A percentile compares a stretch with the other conserved stretches of the same genome.
These are phyloP conservation scores for Uronychia setigera DNA, from an alignment of 73 alveolate genomes.

Conservation along the genomic window DNA sequence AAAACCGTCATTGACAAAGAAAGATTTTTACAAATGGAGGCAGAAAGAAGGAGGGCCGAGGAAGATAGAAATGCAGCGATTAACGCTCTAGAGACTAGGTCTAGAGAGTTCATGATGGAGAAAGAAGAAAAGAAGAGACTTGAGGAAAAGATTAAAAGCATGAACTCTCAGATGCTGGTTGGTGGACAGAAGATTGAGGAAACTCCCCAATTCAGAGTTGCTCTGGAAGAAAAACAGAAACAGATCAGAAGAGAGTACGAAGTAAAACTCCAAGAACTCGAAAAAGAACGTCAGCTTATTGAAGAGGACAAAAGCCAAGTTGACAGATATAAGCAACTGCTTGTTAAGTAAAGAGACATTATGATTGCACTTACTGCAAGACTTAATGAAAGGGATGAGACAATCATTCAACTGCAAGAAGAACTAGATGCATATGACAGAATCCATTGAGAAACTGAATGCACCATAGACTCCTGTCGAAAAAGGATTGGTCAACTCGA, in stretches of 20 bases:
- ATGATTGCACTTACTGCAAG: conserved; percentile 98
- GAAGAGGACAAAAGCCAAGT: conserved; percentile 96
- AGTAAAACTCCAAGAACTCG: conserved; percentile 91
- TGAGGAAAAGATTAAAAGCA: conserved; percentile 94
- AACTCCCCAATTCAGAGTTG: conserved; percentile 93
- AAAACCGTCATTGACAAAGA: conserved; percentile 45
- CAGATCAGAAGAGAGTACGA: conserved; percentile 80
- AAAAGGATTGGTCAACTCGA: conserved; percentile 68
- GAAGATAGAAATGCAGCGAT: conserved; percentile 96
- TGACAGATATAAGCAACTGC: conserved; percentile 97
- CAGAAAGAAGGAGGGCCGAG: conserved; percentile 93
- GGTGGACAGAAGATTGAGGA: conserved; percentile 98
- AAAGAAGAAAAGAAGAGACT: conserved; percentile 93
- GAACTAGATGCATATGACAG: conserved; percentile 94
- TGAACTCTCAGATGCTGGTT: conserved; percentile 93
- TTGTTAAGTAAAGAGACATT: conserved; percentile 97
- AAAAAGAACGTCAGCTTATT: conserved; percentile 90
- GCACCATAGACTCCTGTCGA: conserved; percentile 55
- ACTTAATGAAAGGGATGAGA: conserved; percentile 98
- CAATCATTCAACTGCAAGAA: conserved; percentile 95
- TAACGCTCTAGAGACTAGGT: conserved; percentile 91
- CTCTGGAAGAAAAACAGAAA: conserved; percentile 89
- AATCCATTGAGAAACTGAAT: conserved; percentile 85
- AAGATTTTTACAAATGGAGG: conserved; percentile 79
- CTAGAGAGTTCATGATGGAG: conserved; percentile 91